These are phyloP conservation scores for Botryobasidium botryosum DNA, from an alignment of 768 basidiomycete genomes.

Conservation along the genomic window DNA sequence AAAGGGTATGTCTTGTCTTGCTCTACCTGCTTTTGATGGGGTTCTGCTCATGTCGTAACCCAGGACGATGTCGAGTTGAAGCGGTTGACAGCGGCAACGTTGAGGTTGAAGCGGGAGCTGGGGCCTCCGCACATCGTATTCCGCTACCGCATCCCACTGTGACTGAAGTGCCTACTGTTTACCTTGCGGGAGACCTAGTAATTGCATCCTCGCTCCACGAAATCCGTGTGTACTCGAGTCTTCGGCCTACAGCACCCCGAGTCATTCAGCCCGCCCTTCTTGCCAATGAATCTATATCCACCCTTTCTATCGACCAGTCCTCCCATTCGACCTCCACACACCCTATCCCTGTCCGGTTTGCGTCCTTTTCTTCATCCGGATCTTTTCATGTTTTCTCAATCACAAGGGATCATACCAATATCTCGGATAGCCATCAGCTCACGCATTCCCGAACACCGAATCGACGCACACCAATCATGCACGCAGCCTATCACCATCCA, in stretches of 20 bases:
- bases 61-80: background rate
- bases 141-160: background rate
- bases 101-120: background rate
- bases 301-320: conserved; percentile 62
- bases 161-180: background rate
- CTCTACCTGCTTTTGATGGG: too few relatives aligned
- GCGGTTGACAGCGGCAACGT: background rate
- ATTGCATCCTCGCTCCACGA: background rate
- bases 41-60: background rate
- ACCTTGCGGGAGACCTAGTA: background rate
- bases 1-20: background rate
- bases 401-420: conserved; percentile 28
- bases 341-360: conserved; percentile 26
- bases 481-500: conserved; percentile 63
- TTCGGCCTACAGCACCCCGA: background rate
- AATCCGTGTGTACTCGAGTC: background rate
- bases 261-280: background rate
- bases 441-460: conserved; percentile 3
- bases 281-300: conserved; percentile 27
- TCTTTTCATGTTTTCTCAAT: conserved; percentile 45
- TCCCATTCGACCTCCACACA: conserved; percentile 24
- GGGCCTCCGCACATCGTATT: background rate
- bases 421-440: conserved; percentile 20
- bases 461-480: conserved; percentile 33
- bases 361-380: conserved; percentile 48